Base-by-base conservation (phyloP, 495 filamentous ascomycete genomes). In the Trichoderma gamsii region DNA sequence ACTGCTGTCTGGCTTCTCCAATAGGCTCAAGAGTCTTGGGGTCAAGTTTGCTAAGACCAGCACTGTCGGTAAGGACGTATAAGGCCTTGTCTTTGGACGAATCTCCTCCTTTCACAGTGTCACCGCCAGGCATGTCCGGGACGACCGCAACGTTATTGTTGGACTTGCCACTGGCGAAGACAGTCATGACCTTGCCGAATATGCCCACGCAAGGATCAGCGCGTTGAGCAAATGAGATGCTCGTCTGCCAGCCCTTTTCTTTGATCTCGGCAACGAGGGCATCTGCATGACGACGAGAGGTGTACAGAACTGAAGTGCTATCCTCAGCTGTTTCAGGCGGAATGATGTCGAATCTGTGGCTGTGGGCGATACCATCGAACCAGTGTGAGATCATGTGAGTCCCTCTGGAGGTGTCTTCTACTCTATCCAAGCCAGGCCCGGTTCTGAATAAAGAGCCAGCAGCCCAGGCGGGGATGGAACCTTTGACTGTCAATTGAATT, bases 281-380 rank as follows among this genome's bases (percentile, higher is more conserved):
- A 63, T 92, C 86, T 13, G 82, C 82, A 41, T 87, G 85, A 43
- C 82, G 81, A 2, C 90, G 84, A n/a, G 89, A 92, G 63, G 88
- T 90, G 75, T 93, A 93, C n/a, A 82, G 76, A 4, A 93, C 86
- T 32, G 76, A 76, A 1, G 76, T 78, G 23, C 77, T 64, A 12
- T 66, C 64, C 16, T 69, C 71, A 5, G 78, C 65, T 70, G 69
- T 18, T 76, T 71, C 66, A 41, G 75, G 23, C 3, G 72, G 70
- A 27, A 82, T 70, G 41, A 93, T 87, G 68, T 90, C 81, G 77
- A 95, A 93, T 16, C 86, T 84, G 71, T 92, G 90, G 3, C 85
- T 86, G 69, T 92, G 88, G n/a, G 82, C 82, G 56, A 92, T 86
- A n/a, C 89, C 87, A 75, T 93, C 88, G 69, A 93, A 92, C 91